Percentiles rank a stretch among this genome's conserved stretches.
These are phyloP conservation scores for Rostrohypoxylon terebratum DNA, from an alignment of 495 filamentous ascomycete species.

Conservation along the genomic window DNA sequence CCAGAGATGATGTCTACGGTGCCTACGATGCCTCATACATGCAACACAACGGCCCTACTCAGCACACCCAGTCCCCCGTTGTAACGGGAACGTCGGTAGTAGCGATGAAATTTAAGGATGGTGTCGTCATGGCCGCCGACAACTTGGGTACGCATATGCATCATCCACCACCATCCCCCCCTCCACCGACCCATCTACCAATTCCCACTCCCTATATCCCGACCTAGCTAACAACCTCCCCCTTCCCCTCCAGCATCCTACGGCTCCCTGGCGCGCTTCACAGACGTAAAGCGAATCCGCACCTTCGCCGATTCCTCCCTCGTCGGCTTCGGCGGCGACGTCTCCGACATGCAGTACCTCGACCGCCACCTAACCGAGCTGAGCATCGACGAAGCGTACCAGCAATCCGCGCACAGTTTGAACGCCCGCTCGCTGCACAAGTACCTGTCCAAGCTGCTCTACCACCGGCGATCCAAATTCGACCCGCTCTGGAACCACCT, in stretches of 20 bases:
- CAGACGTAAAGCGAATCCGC: conserved; percentile 90
- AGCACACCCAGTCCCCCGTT: conserved; percentile 88
- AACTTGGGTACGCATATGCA: conserved; percentile 77
- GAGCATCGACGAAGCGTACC: conserved; percentile 89
- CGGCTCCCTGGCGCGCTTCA: conserved; percentile 95
- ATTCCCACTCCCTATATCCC: not conserved
- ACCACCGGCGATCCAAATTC: conserved; percentile 92
- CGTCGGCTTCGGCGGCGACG: conserved; percentile 91
- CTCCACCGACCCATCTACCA: conserved; percentile 2
- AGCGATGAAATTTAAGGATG: conserved; percentile 93
- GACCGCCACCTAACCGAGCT: conserved; percentile 89
- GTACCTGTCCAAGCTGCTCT: conserved; percentile 93
- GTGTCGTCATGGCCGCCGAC: conserved; percentile 95
- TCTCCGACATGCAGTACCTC: conserved; percentile 98
- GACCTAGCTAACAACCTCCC: conserved; percentile 31
- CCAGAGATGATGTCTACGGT: conserved; percentile 95
- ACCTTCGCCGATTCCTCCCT: conserved; percentile 81
- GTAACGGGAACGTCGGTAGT: conserved; percentile 97
- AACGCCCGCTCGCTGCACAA: conserved; percentile 95
- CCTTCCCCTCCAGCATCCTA: conserved; percentile 78
- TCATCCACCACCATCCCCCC: not conserved
- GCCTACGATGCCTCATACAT: conserved; percentile 89
- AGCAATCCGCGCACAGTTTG: conserved; percentile 65
- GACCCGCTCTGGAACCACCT: conserved; percentile 98
- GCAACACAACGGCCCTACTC: conserved; percentile 73